Evolutionary conservation across 768 basidiomycete genomes (phyloP), one percentile per base, ranked within the genome.

Genomic region (Panaeolus cyanescens): DNA sequence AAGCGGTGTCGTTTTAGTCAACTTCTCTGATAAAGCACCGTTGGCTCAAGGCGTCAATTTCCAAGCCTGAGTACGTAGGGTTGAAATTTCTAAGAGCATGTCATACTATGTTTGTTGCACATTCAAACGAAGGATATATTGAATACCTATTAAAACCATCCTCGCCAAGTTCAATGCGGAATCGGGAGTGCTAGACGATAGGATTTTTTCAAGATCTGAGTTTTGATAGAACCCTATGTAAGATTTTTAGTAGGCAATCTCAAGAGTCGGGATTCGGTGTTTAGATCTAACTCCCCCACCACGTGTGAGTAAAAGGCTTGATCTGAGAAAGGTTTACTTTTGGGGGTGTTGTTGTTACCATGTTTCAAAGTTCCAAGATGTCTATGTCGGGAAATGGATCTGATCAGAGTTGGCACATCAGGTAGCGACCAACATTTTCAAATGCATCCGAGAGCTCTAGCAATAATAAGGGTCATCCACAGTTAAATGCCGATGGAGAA

Each of bases 11-110:
- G 20, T 62, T 32, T 17, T 61, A 85, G 83, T 98, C 73, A 98
- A 98, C 76, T 98, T 91, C 77, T 93, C 92, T 37, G 86, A 95
- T 72, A 85, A 88, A 66, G 88, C 93, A 42, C 95, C 93, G 8
- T 79, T 99, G 33, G 96, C 96, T 0, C 96, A 99, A 74, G 96
- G 96, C 7, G 95, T 99, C 62, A 87, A 84, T 65, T 99, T 99
- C 75, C 72, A 83, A 31, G 66, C 82, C 33, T 85, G 76, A 74
- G 54, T 55, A 50, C 28, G 25, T 36, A 53, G 56, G 39, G 25
- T 15, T 42, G 13, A 42, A 34, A 25, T 25, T 28, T 28, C 25
- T 13, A 28, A 12, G 25, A 25, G 19, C 10, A 50, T 50, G 45
- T 50, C 30, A 28, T 50, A 50, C 13, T 28, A 4, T 50, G 45